Conservation (phyloP, 2,329 filamentous ascomycete genomes). For the Graphium sp. region DNA sequence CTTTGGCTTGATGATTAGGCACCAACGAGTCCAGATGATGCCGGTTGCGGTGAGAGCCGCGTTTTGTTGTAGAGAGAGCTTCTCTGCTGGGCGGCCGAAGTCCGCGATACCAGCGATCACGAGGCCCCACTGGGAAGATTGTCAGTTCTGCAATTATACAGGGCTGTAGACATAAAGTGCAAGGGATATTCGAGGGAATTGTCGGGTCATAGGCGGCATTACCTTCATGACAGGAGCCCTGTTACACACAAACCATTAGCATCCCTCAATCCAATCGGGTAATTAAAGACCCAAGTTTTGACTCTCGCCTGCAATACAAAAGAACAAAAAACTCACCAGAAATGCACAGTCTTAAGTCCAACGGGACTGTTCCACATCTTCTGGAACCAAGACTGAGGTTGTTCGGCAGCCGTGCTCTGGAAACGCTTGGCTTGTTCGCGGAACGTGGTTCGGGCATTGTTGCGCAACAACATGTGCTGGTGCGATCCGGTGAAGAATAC, state of each 20-base stretch:
- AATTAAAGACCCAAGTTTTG: too few species aligned
- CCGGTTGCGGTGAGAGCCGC: slow-evolving; percentile 78
- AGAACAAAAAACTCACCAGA: slow-evolving; percentile 49
- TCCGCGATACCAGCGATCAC: slow-evolving; percentile 87
- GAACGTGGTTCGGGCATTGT: slow-evolving; percentile 39
- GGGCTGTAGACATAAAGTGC: too few species aligned
- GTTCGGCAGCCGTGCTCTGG: slow-evolving; percentile 46
- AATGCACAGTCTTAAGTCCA: slow-evolving; percentile 88
- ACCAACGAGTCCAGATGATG: slow-evolving; percentile 97
- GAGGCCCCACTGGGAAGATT: slow-evolving; percentile 64
- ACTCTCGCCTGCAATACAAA: not conserved
- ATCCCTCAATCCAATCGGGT: too few species aligned
- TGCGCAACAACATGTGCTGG: slow-evolving; percentile 30
- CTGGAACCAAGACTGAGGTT: slow-evolving; percentile 44
- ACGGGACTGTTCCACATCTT: slow-evolving; percentile 72
- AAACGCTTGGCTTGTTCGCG: slow-evolving; percentile 38
- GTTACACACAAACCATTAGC: too few species aligned
- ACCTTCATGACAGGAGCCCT: slow-evolving; percentile 88
- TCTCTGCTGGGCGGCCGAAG: slow-evolving; percentile 78
- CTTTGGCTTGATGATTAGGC: slow-evolving; percentile 85
- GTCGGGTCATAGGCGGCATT: too few species aligned
- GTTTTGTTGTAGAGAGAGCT: slow-evolving; percentile 89
- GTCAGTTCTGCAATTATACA: too few species aligned
- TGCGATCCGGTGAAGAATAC: slow-evolving; percentile 29
- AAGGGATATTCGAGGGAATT: too few species aligned